A percentile compares a stretch with the other conserved stretches of the same genome.
These are phyloP conservation scores for Ramaria rubella DNA, from an alignment of 768 basidiomycete species.

Conservation along the genomic window DNA sequence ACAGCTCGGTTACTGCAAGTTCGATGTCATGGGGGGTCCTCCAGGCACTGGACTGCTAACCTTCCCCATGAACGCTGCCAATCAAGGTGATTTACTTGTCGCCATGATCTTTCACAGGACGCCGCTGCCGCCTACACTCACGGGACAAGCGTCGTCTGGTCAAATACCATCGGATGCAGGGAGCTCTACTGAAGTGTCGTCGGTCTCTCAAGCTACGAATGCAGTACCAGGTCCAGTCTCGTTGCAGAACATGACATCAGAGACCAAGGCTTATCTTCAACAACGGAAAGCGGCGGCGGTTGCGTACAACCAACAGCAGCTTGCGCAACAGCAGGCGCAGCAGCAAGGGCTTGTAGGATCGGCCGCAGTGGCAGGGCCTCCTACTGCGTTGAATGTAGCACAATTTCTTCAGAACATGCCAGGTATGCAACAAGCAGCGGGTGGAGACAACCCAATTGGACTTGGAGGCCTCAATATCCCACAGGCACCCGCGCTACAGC, in stretches of 20 bases:
- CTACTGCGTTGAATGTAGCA: constrained; percentile 11
- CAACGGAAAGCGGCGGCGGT: constrained; percentile 19
- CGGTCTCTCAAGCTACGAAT: neutral
- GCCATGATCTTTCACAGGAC: constrained; percentile 46
- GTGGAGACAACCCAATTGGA: constrained; percentile 5
- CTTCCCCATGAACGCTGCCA: constrained; percentile 29
- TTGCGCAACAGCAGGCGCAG: constrained; percentile 14
- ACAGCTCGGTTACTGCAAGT: constrained; percentile 43
- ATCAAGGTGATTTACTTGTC: constrained; percentile 22
- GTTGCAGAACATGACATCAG: constrained; percentile 15
- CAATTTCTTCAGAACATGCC: constrained; percentile 15
- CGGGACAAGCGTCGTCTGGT: neutral
- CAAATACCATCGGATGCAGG: neutral
- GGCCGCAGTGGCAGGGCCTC: constrained; percentile 7
- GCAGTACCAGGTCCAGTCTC: neutral
- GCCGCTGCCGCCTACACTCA: constrained; percentile 10
- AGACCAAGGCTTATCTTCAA: constrained; percentile 4
- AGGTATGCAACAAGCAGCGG: constrained; percentile 15
- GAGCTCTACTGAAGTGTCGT: neutral
- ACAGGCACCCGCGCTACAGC: neutral
- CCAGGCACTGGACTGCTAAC: constrained; percentile 43
- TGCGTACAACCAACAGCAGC: constrained; percentile 21
- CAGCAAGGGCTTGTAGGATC: constrained; percentile 15
- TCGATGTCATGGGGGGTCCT: constrained; percentile 21
- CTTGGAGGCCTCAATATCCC: neutral